phyloP scores from a whole-genome alignment of 139 green algal species.

The Volvox africanus region DNA sequence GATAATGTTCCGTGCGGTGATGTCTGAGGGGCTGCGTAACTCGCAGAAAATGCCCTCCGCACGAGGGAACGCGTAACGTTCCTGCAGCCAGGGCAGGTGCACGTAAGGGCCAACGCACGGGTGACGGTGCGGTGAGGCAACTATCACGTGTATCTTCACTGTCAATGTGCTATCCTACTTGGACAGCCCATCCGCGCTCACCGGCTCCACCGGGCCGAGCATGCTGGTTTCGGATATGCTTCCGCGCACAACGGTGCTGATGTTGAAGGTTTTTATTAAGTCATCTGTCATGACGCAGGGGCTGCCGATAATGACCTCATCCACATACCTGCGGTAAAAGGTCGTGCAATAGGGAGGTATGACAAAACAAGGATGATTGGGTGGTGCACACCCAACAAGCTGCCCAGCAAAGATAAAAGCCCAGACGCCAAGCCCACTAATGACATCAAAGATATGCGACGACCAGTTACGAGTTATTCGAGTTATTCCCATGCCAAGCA shows the following conservation, averaged over 20 bases:
- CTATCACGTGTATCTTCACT: not conserved
- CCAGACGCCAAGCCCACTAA: no score
- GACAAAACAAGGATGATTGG: no score
- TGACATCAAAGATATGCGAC: no score
- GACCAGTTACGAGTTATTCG: no score
- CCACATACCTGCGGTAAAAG: constrained; percentile 76
- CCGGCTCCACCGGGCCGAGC: constrained; percentile 1
- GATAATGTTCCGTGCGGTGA: constrained; percentile 92
- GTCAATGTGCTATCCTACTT: not conserved
- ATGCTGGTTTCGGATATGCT: constrained; percentile 75
- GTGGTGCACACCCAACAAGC: no score
- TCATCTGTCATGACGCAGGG: constrained; percentile 81
- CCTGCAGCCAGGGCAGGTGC: constrained; percentile 27
- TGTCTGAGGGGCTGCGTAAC: constrained; percentile 76
- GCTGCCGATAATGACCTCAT: constrained; percentile 89
- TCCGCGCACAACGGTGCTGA: constrained; percentile 91
- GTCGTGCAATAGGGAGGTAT: not conserved
- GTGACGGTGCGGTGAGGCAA: no score
- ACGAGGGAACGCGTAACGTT: constrained; percentile 61
- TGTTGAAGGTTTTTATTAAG: constrained; percentile 98
- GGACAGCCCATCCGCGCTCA: not conserved
- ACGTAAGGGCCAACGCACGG: no score
- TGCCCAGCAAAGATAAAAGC: no score
- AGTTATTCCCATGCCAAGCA: no score
- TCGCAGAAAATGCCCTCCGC: constrained; percentile 65